These are phyloP conservation scores for Neonectria sp. DNA, from an alignment of 2,329 filamentous ascomycete species.

Conservation along the genomic window DNA sequence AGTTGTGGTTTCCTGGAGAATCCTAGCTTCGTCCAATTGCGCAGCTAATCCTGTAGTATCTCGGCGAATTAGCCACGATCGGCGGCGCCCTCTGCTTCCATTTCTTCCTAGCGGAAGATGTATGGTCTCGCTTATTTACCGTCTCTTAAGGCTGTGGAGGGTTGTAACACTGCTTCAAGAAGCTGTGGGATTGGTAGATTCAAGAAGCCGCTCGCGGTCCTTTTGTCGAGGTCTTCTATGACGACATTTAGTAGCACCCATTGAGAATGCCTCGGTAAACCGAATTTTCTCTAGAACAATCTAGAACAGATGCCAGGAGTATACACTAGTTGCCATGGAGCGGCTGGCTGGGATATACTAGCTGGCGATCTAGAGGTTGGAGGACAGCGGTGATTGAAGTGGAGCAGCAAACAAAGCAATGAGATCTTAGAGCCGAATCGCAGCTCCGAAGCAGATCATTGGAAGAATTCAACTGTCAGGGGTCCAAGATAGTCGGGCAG, in stretches of 20 bases:
- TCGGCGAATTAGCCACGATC: not conserved
- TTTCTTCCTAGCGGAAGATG: not conserved
- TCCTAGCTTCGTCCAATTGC: not conserved
- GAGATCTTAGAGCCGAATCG: not conserved
- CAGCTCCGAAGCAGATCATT: not conserved
- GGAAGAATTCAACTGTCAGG: conserved; percentile 1
- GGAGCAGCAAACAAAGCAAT: conserved; percentile 5
- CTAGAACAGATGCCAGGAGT: not conserved
- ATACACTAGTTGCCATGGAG: too few species aligned
- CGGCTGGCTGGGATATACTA: too few species aligned
- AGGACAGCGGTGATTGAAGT: conserved; percentile 12
- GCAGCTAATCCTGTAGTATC: not conserved
- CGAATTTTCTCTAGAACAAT: not conserved
- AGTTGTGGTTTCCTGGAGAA: not conserved
- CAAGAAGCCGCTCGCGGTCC: not conserved
- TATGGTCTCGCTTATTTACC: conserved; percentile 1
- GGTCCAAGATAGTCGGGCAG: conserved; percentile 19
- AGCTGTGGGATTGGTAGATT: not conserved
- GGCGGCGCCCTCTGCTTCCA: not conserved
- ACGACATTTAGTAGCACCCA: too few species aligned
- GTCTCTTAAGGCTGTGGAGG: too few species aligned
- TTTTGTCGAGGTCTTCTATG: not conserved
- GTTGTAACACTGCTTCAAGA: not conserved
- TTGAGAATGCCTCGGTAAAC: not conserved
- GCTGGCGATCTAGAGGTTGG: not conserved